These are phyloP conservation scores for Solanum virginianum DNA, from an alignment of 257 asterid species.

Conservation along the genomic window DNA sequence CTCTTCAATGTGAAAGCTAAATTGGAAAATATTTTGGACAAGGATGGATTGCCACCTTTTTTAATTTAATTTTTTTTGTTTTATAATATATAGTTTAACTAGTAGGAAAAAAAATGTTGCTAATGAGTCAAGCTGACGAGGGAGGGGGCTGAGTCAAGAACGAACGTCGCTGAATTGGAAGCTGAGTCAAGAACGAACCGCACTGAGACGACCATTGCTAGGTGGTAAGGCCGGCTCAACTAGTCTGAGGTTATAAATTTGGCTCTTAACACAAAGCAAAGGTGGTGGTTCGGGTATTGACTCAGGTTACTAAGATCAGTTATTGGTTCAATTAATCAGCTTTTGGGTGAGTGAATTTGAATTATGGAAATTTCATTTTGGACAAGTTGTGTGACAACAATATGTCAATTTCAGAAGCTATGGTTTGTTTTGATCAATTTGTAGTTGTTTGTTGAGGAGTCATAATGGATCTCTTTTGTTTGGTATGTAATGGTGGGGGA, in stretches of 20 bases:
- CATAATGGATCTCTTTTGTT: background rate
- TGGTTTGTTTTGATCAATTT: background rate
- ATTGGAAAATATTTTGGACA: background rate
- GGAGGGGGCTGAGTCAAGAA: background rate
- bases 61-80: background rate
- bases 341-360: background rate
- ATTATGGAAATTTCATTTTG: background rate
- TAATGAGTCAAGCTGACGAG: background rate
- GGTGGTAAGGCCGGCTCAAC: slow-evolving; percentile 17
- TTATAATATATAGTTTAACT: background rate
- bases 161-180: background rate
- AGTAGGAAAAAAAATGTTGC: background rate
- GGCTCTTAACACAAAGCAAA: slow-evolving; percentile 23
- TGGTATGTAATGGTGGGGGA: background rate
- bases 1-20: slow-evolving; percentile 65
- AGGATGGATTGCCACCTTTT: background rate
- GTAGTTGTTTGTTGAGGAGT: background rate
- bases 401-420: background rate
- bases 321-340: slow-evolving; percentile 11
- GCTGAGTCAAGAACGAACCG: slow-evolving; percentile 99
- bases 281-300: slow-evolving; percentile 99
- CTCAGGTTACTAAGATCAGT: slow-evolving; percentile 34
- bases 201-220: slow-evolving; percentile 22
- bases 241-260: background rate
- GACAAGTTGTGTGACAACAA: background rate